Conservation (phyloP, 2,329 filamentous ascomycete genomes). For the Fusarium subtropicale region DNA sequence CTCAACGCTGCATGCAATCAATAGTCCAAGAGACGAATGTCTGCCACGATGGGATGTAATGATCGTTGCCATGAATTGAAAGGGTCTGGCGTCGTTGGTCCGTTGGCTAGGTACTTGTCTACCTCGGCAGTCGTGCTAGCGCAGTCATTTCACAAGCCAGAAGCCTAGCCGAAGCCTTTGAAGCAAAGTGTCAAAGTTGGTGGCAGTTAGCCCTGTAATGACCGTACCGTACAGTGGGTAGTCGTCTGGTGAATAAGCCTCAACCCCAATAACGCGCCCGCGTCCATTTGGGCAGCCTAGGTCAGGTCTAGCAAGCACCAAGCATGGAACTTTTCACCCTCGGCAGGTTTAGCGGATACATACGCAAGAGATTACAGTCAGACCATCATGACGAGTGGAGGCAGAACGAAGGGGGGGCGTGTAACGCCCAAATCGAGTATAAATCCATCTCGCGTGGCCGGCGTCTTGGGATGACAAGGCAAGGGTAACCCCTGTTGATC, state of each 20-base stretch:
- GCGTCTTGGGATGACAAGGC: constrained; percentile 38
- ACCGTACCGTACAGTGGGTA: constrained; percentile 1
- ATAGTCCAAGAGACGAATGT: neutral
- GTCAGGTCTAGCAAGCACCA: constrained; percentile 9
- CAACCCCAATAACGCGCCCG: constrained; percentile 31
- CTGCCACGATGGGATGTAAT: constrained; percentile 6
- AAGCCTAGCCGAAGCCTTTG: constrained; percentile 33
- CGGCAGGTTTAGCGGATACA: constrained; percentile 28
- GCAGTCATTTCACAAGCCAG: constrained; percentile 30
- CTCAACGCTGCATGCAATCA: constrained; percentile 8
- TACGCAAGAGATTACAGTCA: constrained; percentile 48
- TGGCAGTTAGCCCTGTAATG: constrained; percentile 9
- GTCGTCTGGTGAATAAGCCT: constrained; percentile 24
- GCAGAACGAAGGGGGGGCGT: constrained; percentile 20
- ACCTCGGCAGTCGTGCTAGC: constrained; percentile 34
- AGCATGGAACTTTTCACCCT: constrained; percentile 40
- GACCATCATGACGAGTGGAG: constrained; percentile 46
- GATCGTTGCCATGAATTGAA: constrained; percentile 12
- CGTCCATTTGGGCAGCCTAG: constrained; percentile 24
- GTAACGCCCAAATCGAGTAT: constrained; percentile 41
- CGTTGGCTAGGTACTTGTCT: constrained; percentile 16
- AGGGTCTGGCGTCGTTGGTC: constrained; percentile 30
- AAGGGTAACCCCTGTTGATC: constrained; percentile 47
- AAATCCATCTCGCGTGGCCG: constrained; percentile 50
- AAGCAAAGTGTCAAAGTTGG: constrained; percentile 17